Base-by-base conservation (phyloP, 257 asterid species). In the Solanum pimpinellifolium region DNA sequence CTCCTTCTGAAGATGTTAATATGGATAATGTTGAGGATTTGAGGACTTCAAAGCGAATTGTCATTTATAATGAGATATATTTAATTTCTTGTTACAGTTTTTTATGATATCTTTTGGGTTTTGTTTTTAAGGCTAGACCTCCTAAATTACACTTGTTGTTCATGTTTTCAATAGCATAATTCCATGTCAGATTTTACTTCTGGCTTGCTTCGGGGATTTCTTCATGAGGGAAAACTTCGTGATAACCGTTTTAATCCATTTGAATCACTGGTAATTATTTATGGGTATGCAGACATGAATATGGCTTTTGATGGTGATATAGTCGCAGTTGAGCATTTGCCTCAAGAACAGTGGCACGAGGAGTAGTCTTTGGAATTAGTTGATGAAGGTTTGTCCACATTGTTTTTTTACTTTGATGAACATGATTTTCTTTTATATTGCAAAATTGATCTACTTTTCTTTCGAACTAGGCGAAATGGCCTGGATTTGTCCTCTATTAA, bases 121-220 rank as follows among this genome's bases (percentile, higher is more conserved):
- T 59, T 86, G 60, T 78, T 49, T 39, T 83, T 41, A 49, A 52
- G 72, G 84, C 85, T 42, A 76, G 65, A 52, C 33, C 41, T 87
- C 66, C 86, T 88, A 80, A 89, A 87, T 73, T 89, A 37, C 62
- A 39, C 37, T 27, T 41, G 77, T 83, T 88, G n/a, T 88, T 42
- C 87, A 86, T 88, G 89, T 83, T 74, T 90, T 83, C 56, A 89
- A 89, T 93, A 97, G 98, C 99, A 97, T 93, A 97, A 95, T 88
- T 98, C 98, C 81, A 95, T 97, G 98, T 97, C 99, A 52, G 98
- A 95, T 92, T 93, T 97, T 90, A 97, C 99, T 89, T 91, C 99
- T 92, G 98, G 99, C 69, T 93, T 97, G 92, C 99, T 90, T 89
- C 93, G 93, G 85, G 98, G 98, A 88, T 91, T 97, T 86, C 92